phyloP scores from a whole-genome alignment of 352 stramenopile species.

The Phytophthora cajani region DNA sequence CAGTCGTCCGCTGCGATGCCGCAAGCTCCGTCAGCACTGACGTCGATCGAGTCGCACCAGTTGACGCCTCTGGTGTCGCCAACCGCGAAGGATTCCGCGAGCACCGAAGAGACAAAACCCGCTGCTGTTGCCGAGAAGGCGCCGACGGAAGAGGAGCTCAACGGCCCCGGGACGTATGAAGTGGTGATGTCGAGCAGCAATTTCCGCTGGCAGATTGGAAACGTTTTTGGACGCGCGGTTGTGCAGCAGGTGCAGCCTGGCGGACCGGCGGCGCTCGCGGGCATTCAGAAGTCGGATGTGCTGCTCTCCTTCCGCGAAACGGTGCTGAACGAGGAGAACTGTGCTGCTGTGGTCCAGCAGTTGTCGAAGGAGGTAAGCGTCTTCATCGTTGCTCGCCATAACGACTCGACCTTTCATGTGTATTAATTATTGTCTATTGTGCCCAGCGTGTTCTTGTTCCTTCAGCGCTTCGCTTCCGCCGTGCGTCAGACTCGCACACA shows the following conservation, averaged over 20 bases:
- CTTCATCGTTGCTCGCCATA: constrained; percentile 1
- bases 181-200: constrained; percentile 79
- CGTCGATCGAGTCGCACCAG: constrained; percentile 58
- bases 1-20: constrained; percentile 48
- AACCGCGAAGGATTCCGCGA: constrained; percentile 16
- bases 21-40: constrained; percentile 47
- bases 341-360: constrained; percentile 74
- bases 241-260: constrained; percentile 78
- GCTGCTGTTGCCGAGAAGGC: constrained; percentile 9
- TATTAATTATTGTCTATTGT: constrained; percentile 18
- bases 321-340: constrained; percentile 81
- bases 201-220: constrained; percentile 86
- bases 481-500: constrained; percentile 57
- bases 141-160: constrained; percentile 46
- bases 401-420: not conserved
- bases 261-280: constrained; percentile 67
- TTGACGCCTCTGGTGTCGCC: constrained; percentile 61
- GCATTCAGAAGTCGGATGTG: constrained; percentile 88
- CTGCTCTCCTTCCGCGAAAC: constrained; percentile 78
- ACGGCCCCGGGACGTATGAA: constrained; percentile 78
- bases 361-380: constrained; percentile 73
- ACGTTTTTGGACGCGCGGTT: constrained; percentile 83
- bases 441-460: constrained; percentile 65
- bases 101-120: constrained; percentile 17
- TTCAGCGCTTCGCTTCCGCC: constrained; percentile 75